Conservation (phyloP, 306 rosid genomes). For the Mimosa pudica region DNA sequence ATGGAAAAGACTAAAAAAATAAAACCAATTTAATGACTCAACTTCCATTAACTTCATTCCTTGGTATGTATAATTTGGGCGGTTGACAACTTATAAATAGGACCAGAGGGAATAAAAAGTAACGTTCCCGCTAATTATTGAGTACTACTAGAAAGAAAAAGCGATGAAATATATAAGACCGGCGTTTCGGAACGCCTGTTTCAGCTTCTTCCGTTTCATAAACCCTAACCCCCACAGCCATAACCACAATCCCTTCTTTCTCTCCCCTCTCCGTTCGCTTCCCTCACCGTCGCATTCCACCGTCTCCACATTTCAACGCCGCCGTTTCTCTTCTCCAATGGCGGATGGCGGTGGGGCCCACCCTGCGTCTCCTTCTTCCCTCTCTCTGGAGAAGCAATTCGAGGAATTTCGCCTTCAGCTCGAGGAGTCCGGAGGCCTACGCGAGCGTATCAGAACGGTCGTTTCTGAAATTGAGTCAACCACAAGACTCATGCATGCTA, state of each 20-base stretch:
- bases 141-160: background rate
- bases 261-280: conserved; percentile 21
- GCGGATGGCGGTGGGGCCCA: conserved; percentile 44
- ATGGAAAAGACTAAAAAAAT: too few species aligned
- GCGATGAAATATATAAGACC: conserved; percentile 52
- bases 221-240: conserved; percentile 46
- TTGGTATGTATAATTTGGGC: too few species aligned
- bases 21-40: too few species aligned
- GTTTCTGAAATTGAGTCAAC: conserved; percentile 83
- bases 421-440: conserved; percentile 66
- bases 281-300: conserved; percentile 25
- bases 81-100: too few species aligned
- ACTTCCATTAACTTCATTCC: too few species aligned
- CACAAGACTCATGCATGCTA: conserved; percentile 66
- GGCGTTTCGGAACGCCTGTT: conserved; percentile 62
- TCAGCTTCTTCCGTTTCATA: conserved; percentile 44
- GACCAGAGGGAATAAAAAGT: too few species aligned
- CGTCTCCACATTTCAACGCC: conserved; percentile 1
- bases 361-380: conserved; percentile 38
- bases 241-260: background rate
- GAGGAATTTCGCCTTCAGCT: conserved; percentile 68
- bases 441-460: conserved; percentile 77
- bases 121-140: background rate
- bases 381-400: conserved; percentile 74
- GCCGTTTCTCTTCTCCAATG: conserved; percentile 48